Base-by-base conservation (phyloP, 2,329 filamentous ascomycete genomes). In the Calonectria hongkongensis region DNA sequence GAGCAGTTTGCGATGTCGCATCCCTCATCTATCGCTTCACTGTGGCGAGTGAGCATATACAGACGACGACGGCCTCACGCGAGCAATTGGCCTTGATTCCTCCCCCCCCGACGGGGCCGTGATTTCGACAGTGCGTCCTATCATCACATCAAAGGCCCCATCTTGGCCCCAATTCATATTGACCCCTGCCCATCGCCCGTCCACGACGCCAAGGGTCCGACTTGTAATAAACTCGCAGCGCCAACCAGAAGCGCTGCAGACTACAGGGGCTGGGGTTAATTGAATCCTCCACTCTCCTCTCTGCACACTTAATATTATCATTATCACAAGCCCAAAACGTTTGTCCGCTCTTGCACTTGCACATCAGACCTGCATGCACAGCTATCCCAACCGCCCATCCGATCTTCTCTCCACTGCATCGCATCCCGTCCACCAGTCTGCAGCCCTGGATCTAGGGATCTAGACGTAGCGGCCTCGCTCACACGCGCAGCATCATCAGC, bases 151-250 rank as follows among this genome's bases (percentile, higher is more conserved):
- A 65, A 43, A 39, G 18, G 27, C 56, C 54, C 66, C 56, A 63
- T 68, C 45, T 48, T 33, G 45, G 45, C 21, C 56, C 66, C 66
- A 51, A 50, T 56, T 68, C 66, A 54, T 51, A 62, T 18, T 18
- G 58, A 62, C 56, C 66, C 66, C 66, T 63, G 56, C 33, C 56
- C 56, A n/a, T 50, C 56, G 39, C 56, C 66, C 33, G 47, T 51
- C 45, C 66, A 62, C 12, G 9, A 50, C 62, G 27, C 33, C 36
- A 30, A 45, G 66, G 56, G 30, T 25, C 51, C 27, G 30, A 18
- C 45, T 39, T 39, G 28, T 68, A 68, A 68, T 68, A 54, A 58
- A 68, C 66, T 45, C 18, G 25, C 51, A 68, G n/a, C 64, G 8
- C 64, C 64, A 56, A 56, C 63, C 47, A 68, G 43, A 58, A 39